Evolutionary conservation across 2,329 filamentous ascomycete genomes (phyloP).

Genomic region (Volutella citrinella): DNA sequence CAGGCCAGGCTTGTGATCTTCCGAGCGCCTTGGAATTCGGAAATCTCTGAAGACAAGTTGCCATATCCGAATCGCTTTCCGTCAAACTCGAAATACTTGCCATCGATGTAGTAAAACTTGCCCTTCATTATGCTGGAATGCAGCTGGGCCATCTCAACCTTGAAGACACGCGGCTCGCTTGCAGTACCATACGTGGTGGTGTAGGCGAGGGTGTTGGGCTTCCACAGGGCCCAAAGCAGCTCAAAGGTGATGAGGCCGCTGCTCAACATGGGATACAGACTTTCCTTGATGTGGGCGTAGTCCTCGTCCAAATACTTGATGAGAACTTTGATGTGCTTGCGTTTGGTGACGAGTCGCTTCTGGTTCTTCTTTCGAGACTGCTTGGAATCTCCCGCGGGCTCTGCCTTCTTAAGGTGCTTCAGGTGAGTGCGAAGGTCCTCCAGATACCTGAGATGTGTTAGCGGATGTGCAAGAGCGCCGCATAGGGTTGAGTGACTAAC

Average conservation of each 20-base stretch:
- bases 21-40: slow-evolving; percentile 73
- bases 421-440: slow-evolving; percentile 67
- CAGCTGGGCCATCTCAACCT: slow-evolving; percentile 72
- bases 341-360: slow-evolving; percentile 56
- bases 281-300: slow-evolving; percentile 73
- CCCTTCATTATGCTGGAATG: slow-evolving; percentile 67
- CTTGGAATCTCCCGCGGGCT: slow-evolving; percentile 44
- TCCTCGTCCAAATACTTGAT: slow-evolving; percentile 78
- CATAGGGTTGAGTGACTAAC: no score
- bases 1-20: slow-evolving; percentile 77
- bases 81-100: slow-evolving; percentile 81
- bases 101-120: slow-evolving; percentile 74
- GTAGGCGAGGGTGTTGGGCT: slow-evolving; percentile 78
- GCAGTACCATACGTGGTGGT: slow-evolving; percentile 72
- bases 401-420: slow-evolving; percentile 61
- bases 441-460: slow-evolving; percentile 69
- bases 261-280: slow-evolving; percentile 75
- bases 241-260: slow-evolving; percentile 87
- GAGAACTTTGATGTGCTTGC: slow-evolving; percentile 67
- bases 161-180: slow-evolving; percentile 79
- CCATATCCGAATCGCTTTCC: slow-evolving; percentile 82
- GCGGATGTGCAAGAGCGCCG: no score
- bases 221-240: slow-evolving; percentile 84
- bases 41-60: slow-evolving; percentile 65
- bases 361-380: slow-evolving; percentile 60